phyloP scores from a whole-genome alignment of 345 rosid genomes.

The Citrus cavaleriei region DNA sequence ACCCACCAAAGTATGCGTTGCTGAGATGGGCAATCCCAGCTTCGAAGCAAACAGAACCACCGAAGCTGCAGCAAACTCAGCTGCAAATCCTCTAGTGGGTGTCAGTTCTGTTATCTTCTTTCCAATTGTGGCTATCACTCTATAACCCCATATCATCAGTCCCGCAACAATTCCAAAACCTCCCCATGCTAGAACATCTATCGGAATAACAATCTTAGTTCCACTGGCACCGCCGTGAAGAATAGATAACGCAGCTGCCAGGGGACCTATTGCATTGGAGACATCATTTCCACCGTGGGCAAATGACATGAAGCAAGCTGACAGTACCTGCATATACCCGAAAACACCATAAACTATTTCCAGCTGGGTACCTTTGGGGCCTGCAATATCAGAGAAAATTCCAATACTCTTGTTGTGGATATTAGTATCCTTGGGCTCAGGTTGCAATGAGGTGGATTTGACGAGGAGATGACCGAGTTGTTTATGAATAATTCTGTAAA shows the following conservation, averaged over 20 bases:
- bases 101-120: conserved; percentile 95
- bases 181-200: conserved; percentile 95
- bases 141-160: conserved; percentile 80
- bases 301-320: conserved; percentile 99
- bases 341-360: conserved; percentile 88
- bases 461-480: conserved; percentile 86
- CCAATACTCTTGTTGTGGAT: conserved; percentile 48
- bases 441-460: conserved; percentile 37
- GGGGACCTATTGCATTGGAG: conserved; percentile 91
- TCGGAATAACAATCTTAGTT: conserved; percentile 64
- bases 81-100: conserved; percentile 95
- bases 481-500: conserved; percentile 55
- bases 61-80: conserved; percentile 93
- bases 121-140: conserved; percentile 95
- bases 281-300: conserved; percentile 97
- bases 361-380: conserved; percentile 86
- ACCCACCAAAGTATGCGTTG: conserved; percentile 90
- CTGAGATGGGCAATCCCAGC: conserved; percentile 83
- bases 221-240: conserved; percentile 69
- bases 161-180: conserved; percentile 97
- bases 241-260: conserved; percentile 86
- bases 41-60: conserved; percentile 91
- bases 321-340: conserved; percentile 92
- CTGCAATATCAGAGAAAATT: conserved; percentile 84
- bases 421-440: conserved; percentile 31